phyloP scores from a whole-genome alignment of 2,329 filamentous ascomycete genomes.

The Lithohypha guttulata region DNA sequence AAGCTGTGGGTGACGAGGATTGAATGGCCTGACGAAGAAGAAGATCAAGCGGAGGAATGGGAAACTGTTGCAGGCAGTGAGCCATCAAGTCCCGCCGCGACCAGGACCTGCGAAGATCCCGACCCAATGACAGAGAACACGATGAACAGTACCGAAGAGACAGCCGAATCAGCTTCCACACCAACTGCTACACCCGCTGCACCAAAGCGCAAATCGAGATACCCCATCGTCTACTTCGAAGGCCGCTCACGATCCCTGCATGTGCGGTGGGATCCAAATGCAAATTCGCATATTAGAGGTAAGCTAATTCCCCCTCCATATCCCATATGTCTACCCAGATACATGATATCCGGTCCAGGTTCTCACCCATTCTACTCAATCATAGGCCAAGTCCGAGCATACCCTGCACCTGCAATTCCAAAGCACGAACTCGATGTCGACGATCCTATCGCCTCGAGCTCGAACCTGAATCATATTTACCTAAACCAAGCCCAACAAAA shows the following conservation, averaged over 20 bases:
- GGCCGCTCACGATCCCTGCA: constrained; percentile 54
- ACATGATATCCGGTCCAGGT: not conserved
- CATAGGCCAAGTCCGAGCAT: constrained; percentile 7
- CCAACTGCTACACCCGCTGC: not conserved
- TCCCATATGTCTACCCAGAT: not conserved
- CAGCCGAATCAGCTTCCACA: not conserved
- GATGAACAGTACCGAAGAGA: not conserved
- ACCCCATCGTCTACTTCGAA: constrained; percentile 58
- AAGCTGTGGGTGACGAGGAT: constrained; percentile 52
- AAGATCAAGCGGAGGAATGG: constrained; percentile 28
- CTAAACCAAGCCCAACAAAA: constrained; percentile 44
- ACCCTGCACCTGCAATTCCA: not conserved
- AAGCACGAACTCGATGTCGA: not conserved
- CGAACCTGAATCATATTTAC: not conserved
- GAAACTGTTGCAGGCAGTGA: constrained; percentile 1
- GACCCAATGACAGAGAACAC: not conserved
- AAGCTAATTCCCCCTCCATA: constrained; percentile 14
- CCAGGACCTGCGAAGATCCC: not conserved
- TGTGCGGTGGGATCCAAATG: constrained; percentile 56
- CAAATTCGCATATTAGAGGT: constrained; percentile 56
- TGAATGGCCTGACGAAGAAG: constrained; percentile 46
- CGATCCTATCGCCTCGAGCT: not conserved
- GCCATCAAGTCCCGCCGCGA: not conserved
- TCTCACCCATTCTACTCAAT: constrained; percentile 9
- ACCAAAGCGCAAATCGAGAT: constrained; percentile 3